Percentiles rank a stretch among this genome's conserved stretches.
Conservation (phyloP, 2,329 filamentous ascomycete species). For the Alternaria sp. region DNA sequence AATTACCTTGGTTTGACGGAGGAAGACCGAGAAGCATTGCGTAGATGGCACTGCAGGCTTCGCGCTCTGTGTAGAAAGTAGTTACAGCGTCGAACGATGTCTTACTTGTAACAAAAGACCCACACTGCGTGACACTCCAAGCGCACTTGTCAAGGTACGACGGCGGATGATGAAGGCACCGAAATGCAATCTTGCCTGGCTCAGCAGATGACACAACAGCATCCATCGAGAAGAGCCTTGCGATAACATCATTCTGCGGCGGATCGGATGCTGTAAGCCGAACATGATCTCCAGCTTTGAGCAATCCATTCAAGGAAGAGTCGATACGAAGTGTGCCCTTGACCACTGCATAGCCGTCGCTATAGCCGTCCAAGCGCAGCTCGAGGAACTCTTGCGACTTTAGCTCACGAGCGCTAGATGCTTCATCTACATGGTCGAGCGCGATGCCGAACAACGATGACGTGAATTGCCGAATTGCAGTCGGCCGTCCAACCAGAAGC, state of each 20-base stretch:
- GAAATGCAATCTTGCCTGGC: conserved; percentile 41
- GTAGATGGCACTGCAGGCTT: conserved; percentile 45
- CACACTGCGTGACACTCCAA: conserved; percentile 50
- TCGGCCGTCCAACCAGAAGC: conserved; percentile 35
- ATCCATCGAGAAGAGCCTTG: conserved; percentile 46
- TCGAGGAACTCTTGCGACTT: conserved; percentile 15
- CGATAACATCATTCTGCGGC: conserved; percentile 41
- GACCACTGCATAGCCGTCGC: conserved; percentile 20
- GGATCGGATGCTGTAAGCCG: conserved; percentile 42
- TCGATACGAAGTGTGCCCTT: conserved; percentile 27
- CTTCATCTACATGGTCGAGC: conserved; percentile 51
- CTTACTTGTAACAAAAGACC: conserved; percentile 53
- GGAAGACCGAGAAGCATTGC: conserved; percentile 22
- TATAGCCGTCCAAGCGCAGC: conserved; percentile 11
- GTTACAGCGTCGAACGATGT: conserved; percentile 50
- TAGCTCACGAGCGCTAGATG: conserved; percentile 16
- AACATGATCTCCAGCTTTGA: conserved; percentile 41
- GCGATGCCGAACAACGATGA: conserved; percentile 48
- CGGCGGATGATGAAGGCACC: conserved; percentile 51
- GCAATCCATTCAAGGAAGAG: conserved; percentile 14
- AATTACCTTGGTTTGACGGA: conserved; percentile 11
- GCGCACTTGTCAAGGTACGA: conserved; percentile 46
- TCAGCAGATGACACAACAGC: conserved; percentile 46
- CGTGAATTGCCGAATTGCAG: conserved; percentile 38
- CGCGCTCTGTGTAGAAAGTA: conserved; percentile 35